Conservation (phyloP, 768 basidiomycete genomes). For the Russula olivacea region DNA sequence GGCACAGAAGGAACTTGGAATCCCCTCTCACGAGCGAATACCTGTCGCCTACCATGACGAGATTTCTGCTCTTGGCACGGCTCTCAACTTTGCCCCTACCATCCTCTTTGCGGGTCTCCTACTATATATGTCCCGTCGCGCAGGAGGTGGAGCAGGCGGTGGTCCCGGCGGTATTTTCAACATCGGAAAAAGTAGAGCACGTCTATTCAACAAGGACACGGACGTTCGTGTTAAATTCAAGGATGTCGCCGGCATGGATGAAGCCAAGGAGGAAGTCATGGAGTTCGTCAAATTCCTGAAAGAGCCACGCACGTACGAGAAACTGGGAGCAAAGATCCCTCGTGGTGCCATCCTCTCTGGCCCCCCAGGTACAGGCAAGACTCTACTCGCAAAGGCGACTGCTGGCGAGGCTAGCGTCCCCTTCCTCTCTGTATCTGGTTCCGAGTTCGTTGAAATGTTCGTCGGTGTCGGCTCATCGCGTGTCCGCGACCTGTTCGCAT, state of each 20-base stretch:
- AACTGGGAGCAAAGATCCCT: slow-evolving; percentile 95
- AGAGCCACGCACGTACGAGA: slow-evolving; percentile 91
- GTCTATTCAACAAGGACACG: slow-evolving; percentile 95
- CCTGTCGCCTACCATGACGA: slow-evolving; percentile 97
- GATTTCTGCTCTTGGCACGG: slow-evolving; percentile 73
- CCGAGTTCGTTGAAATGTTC: slow-evolving; percentile 99
- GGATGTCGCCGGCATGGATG: slow-evolving; percentile 99
- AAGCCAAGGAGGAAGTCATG: slow-evolving; percentile 99
- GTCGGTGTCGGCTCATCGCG: slow-evolving; percentile 98
- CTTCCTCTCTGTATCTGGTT: slow-evolving; percentile 97
- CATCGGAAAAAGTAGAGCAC: slow-evolving; percentile 93
- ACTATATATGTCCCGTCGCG: slow-evolving; percentile 77
- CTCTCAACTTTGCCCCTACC: slow-evolving; percentile 93
- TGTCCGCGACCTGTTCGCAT: slow-evolving; percentile 95
- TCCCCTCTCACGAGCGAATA: slow-evolving; percentile 87
- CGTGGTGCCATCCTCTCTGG: slow-evolving; percentile 92
- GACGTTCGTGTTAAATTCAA: slow-evolving; percentile 90
- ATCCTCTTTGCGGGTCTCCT: slow-evolving; percentile 85
- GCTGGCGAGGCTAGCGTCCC: slow-evolving; percentile 97
- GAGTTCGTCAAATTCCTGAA: slow-evolving; percentile 99
- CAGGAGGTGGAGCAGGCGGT: slow-evolving; percentile 52
- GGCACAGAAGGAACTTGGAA: slow-evolving; percentile 86
- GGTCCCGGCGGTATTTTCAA: slow-evolving; percentile 89
- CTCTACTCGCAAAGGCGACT: slow-evolving; percentile 94
- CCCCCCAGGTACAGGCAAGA: slow-evolving; percentile 98